phyloP scores from a whole-genome alignment of 805 yeast species.

The Alloascoidea hylecoeti region DNA sequence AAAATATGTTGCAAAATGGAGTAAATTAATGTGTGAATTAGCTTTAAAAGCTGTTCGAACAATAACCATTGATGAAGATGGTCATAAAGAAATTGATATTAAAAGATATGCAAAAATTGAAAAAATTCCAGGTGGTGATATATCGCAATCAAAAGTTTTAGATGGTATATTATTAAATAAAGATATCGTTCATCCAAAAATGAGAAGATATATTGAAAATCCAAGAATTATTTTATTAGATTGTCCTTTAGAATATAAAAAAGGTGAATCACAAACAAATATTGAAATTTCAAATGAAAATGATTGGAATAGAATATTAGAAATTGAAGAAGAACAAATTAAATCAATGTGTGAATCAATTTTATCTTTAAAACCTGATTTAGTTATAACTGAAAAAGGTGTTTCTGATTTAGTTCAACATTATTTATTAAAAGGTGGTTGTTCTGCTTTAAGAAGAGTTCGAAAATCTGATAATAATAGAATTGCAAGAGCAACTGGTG shows the following conservation, averaged over 20 bases:
- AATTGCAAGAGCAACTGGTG: constrained; percentile 94
- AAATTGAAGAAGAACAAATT: constrained; percentile 97
- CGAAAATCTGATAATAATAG: constrained; percentile 93
- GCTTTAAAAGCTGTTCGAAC: constrained; percentile 83
- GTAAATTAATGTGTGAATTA: constrained; percentile 77
- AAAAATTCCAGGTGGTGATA: constrained; percentile 97
- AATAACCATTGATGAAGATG: constrained; percentile 45
- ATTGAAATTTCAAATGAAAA: constrained; percentile 92
- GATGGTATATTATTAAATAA: constrained; percentile 90
- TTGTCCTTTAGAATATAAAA: constrained; percentile 95
- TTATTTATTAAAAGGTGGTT: constrained; percentile 84
- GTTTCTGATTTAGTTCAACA: constrained; percentile 97
- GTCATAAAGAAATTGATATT: constrained; percentile 73
- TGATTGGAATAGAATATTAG: constrained; percentile 90
- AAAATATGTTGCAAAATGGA: constrained; percentile 85
- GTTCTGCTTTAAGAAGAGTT: constrained; percentile 85
- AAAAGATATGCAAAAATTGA: constrained; percentile 90
- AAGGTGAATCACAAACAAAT: constrained; percentile 98
- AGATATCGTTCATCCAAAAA: constrained; percentile 97
- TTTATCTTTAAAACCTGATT: constrained; percentile 75
- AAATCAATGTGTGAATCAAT: constrained; percentile 75
- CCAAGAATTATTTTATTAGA: constrained; percentile 85
- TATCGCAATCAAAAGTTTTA: constrained; percentile 74
- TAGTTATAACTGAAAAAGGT: constrained; percentile 96
- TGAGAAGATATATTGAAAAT: constrained; percentile 79